Evolutionary conservation across 1,284 basidiomycete species (phyloP).

Genomic region (Tylopilus sp.): DNA sequence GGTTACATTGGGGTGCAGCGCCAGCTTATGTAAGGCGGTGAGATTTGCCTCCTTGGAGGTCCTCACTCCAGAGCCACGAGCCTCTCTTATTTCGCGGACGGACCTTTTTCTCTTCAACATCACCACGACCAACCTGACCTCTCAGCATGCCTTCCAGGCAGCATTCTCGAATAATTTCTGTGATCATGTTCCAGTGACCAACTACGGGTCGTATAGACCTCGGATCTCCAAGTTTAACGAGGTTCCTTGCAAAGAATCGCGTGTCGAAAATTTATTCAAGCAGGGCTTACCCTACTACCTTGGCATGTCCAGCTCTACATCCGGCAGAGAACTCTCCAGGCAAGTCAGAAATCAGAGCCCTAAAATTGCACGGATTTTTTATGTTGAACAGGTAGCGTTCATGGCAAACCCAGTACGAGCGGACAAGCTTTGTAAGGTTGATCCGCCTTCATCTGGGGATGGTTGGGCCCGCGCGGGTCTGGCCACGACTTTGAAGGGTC

Average conservation of each 20-base stretch:
- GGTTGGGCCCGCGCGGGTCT: conserved; percentile 18
- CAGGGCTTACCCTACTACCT: conserved; percentile 19
- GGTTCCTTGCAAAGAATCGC: conserved; percentile 5
- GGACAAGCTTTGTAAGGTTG: conserved; percentile 10
- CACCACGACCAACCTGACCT: conserved; percentile 1
- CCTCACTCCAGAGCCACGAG: conserved; percentile 8
- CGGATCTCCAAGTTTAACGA: conserved; percentile 15
- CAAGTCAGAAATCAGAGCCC: neutral
- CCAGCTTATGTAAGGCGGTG: neutral
- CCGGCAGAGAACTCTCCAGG: conserved; percentile 14
- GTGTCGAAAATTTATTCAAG: conserved; percentile 16
- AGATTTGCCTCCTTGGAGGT: neutral
- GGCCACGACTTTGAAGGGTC: conserved; percentile 13
- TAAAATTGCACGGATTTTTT: too few species aligned
- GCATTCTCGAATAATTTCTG: conserved; percentile 8
- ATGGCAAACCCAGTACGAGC: conserved; percentile 8
- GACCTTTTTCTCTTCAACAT: conserved; percentile 2
- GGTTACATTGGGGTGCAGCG: neutral
- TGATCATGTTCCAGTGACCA: conserved; percentile 11
- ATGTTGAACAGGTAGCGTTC: conserved; percentile 3
- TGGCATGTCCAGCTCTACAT: conserved; percentile 19
- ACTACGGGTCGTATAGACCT: conserved; percentile 16
- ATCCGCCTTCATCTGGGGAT: conserved; percentile 11
- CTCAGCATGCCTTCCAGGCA: conserved; percentile 8
- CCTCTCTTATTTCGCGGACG: neutral